These are phyloP conservation scores for Prosopis cineraria DNA, from an alignment of 306 rosid genomes.

Conservation along the genomic window DNA sequence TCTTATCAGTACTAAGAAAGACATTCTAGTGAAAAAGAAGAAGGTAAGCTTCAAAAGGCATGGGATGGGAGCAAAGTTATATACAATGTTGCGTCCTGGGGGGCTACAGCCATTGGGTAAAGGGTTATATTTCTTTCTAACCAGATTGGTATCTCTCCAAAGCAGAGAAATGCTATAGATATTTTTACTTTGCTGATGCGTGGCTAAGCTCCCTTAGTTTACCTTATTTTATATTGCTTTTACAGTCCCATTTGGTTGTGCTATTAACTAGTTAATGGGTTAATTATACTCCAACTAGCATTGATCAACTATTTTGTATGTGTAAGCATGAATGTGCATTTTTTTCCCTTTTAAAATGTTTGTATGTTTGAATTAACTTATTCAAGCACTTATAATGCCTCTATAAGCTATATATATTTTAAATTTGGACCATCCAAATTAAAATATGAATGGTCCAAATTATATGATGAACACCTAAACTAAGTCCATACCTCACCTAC, in stretches of 20 bases:
- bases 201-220: neutral
- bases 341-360: too few relatives aligned
- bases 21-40: conserved; percentile 77
- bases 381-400: too few relatives aligned
- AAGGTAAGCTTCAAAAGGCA: conserved; percentile 87
- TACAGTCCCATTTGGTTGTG: neutral
- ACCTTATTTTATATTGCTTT: neutral
- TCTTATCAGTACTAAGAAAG: conserved; percentile 68
- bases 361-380: too few relatives aligned
- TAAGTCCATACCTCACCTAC: too few relatives aligned
- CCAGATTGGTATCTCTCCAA: neutral
- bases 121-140: neutral
- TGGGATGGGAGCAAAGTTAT: conserved; percentile 96
- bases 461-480: too few relatives aligned
- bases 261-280: neutral
- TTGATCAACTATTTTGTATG: neutral
- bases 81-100: conserved; percentile 92
- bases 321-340: too few relatives aligned
- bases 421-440: too few relatives aligned
- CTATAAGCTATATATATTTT: too few relatives aligned
- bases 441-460: too few relatives aligned
- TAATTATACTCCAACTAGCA: neutral
- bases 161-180: neutral
- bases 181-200: neutral
- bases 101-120: conserved; percentile 96